phyloP scores from a whole-genome alignment of 129 eudicot genomes.

The Flaveria robusta region DNA sequence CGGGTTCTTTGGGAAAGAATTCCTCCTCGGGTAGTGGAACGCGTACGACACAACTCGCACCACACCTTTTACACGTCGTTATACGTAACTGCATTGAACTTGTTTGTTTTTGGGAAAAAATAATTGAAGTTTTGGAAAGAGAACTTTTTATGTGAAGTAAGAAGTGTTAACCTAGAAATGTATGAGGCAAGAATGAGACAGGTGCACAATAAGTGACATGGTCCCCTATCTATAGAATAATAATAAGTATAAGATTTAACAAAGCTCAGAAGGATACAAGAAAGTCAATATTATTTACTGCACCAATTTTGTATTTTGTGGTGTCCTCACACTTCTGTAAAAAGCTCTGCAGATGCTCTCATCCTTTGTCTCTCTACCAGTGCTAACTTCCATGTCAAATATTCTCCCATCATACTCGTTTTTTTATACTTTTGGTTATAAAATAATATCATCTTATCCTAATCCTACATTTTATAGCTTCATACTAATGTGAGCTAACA shows the following conservation, averaged over 20 bases:
- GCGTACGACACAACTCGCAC: slow-evolving; percentile 12
- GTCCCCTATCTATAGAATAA: slow-evolving; percentile 35
- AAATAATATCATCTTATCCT: slow-evolving; percentile 1
- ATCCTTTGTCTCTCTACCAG: slow-evolving; percentile 50
- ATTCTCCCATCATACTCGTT: slow-evolving; percentile 41
- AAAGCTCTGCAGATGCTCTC: slow-evolving; percentile 47
- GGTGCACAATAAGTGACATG: slow-evolving; percentile 30
- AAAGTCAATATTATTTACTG: slow-evolving; percentile 40
- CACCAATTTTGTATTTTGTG: slow-evolving; percentile 48
- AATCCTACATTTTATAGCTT: neutral
- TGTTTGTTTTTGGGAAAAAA: slow-evolving; percentile 6
- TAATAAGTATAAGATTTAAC: slow-evolving; percentile 6
- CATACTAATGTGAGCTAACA: neutral
- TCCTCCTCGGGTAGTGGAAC: neutral
- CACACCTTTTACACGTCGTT: slow-evolving; percentile 8
- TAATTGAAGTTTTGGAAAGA: slow-evolving; percentile 29
- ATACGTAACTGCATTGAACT: slow-evolving; percentile 15
- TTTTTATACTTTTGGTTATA: neutral
- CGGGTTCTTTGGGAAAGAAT: neutral
- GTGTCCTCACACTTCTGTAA: slow-evolving; percentile 40
- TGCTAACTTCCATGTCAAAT: slow-evolving; percentile 78
- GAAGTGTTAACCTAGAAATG: slow-evolving; percentile 19
- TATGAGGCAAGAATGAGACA: slow-evolving; percentile 28
- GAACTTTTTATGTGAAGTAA: slow-evolving; percentile 14
- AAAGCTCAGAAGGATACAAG: slow-evolving; percentile 35